Percentiles rank a stretch among this genome's conserved stretches.
Conservation (phyloP, 768 basidiomycete species). For the Lentinula lateritia region DNA sequence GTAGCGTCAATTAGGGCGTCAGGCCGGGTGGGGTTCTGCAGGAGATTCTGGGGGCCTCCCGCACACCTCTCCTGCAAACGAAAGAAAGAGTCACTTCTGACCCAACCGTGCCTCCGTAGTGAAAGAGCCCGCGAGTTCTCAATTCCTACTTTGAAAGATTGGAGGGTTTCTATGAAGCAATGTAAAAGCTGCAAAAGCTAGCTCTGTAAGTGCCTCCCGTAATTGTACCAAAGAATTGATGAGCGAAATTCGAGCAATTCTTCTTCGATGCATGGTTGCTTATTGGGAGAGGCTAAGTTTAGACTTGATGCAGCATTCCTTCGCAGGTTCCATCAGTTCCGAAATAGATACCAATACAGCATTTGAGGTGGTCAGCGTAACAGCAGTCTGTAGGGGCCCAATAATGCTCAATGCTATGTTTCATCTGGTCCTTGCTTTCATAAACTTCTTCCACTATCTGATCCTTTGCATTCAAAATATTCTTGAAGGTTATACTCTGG, state of each 20-base stretch:
- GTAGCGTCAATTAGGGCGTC: too few species aligned
- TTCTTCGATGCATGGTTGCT: neutral
- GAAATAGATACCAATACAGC: neutral
- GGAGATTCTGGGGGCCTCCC: too few species aligned
- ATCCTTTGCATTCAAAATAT: neutral
- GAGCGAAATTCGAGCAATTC: neutral
- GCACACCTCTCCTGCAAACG: conserved; percentile 70
- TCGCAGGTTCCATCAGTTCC: neutral
- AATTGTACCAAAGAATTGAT: neutral
- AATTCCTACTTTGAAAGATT: conserved; percentile 80
- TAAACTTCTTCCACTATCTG: neutral
- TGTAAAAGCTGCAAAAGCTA: conserved; percentile 7
- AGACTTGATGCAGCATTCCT: neutral
- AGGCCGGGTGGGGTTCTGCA: too few species aligned
- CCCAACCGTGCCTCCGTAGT: conserved; percentile 73
- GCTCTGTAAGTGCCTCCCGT: neutral
- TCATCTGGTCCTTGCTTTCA: neutral
- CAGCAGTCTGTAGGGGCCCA: neutral
- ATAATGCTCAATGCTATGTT: neutral
- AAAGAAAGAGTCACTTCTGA: neutral
- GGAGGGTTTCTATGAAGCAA: conserved; percentile 29
- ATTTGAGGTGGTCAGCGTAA: neutral
- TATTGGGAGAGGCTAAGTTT: neutral
- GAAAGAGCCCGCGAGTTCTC: conserved; percentile 67
- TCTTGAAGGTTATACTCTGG: neutral